These are phyloP conservation scores for Ramaria sp. DNA, from an alignment of 768 basidiomycete species.

Conservation along the genomic window DNA sequence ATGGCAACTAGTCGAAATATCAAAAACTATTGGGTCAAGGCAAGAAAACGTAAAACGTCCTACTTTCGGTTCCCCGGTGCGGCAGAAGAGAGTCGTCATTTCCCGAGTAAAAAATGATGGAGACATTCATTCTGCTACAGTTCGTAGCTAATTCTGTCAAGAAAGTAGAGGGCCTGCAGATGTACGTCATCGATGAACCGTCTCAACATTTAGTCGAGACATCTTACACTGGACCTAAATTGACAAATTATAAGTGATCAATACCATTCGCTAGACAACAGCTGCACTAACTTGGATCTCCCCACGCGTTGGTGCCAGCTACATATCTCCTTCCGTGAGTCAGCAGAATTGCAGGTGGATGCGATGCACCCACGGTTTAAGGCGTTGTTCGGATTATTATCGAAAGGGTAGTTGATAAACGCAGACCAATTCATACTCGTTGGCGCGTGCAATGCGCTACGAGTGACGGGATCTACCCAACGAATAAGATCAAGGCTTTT, in stretches of 20 bases:
- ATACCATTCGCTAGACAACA: too few species aligned
- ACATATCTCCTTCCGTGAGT: not conserved
- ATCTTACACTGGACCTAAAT: constrained; percentile 27
- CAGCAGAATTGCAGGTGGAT: not conserved
- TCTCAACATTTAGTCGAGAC: not conserved
- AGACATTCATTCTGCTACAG: not conserved
- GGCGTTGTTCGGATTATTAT: constrained; percentile 15
- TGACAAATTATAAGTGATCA: not conserved
- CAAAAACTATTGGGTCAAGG: not conserved
- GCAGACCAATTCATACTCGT: constrained; percentile 37
- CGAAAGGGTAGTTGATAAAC: constrained; percentile 25
- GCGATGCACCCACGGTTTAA: not conserved
- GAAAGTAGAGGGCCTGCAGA: not conserved
- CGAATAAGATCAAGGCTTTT: too few species aligned
- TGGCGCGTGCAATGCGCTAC: constrained; percentile 58
- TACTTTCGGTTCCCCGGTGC: constrained; percentile 4
- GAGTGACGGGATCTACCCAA: constrained; percentile 19
- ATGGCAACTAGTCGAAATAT: not conserved
- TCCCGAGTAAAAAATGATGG: constrained; percentile 5
- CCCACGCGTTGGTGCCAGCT: constrained; percentile 8
- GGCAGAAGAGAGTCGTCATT: constrained; percentile 7
- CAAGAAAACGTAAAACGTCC: not conserved
- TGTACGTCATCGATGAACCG: not conserved
- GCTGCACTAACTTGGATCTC: constrained; percentile 24
- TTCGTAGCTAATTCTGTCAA: constrained; percentile 4